phyloP scores from a whole-genome alignment of 2,329 filamentous ascomycete species.

The Scytalidium lignicola region DNA sequence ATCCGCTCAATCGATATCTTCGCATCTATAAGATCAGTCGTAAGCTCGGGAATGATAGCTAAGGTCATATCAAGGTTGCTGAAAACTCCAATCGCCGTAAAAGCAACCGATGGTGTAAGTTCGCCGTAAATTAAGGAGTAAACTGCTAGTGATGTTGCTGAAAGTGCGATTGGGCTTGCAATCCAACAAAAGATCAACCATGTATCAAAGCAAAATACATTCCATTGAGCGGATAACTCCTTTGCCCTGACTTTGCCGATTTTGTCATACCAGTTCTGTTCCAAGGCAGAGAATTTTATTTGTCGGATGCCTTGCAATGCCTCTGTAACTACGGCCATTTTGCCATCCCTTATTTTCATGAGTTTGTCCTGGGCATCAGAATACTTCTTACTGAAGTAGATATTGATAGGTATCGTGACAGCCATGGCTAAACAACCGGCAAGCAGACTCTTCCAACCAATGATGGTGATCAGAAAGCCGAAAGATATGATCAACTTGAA shows the following conservation, averaged over 20 bases:
- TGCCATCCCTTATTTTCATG: conserved; percentile 72
- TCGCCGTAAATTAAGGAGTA: conserved; percentile 61
- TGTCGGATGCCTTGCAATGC: conserved; percentile 74
- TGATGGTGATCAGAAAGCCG: conserved; percentile 59
- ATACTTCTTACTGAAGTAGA: conserved; percentile 61
- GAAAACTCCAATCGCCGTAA: conserved; percentile 73
- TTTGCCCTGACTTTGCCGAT: conserved; percentile 60
- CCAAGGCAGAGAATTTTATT: conserved; percentile 78
- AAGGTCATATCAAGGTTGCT: conserved; percentile 67
- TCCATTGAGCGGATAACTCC: conserved; percentile 64
- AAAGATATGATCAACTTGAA: conserved; percentile 63
- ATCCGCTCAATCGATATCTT: conserved; percentile 69
- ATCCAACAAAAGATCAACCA: conserved; percentile 65
- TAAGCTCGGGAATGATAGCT: conserved; percentile 66
- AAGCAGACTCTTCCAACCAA: conserved; percentile 66
- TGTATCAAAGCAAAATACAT: conserved; percentile 59
- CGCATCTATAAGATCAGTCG: conserved; percentile 65
- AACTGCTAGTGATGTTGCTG: conserved; percentile 63
- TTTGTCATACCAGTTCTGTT: conserved; percentile 68
- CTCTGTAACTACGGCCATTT: conserved; percentile 71
- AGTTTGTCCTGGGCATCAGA: conserved; percentile 59
- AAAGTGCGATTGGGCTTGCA: conserved; percentile 66
- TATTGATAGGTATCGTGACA: conserved; percentile 63
- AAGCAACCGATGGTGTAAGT: conserved; percentile 68
- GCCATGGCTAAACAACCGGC: conserved; percentile 61